Evolutionary conservation across 2,329 filamentous ascomycete genomes (phyloP), one percentile per base, ranked within the genome.

Genomic region (Fonsecaea pedrosoi): DNA sequence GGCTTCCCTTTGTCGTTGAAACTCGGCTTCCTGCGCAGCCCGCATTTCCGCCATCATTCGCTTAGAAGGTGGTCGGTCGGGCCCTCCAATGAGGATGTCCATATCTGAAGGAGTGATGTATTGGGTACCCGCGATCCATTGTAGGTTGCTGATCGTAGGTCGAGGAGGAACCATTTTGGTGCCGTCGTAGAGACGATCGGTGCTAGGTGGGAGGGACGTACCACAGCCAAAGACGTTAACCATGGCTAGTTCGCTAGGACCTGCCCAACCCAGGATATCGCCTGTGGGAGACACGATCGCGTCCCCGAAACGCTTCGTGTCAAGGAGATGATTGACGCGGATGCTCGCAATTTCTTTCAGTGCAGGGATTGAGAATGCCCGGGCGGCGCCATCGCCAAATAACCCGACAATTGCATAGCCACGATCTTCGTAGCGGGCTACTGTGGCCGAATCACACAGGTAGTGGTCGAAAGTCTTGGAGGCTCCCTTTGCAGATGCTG

Each of bases 81-180:
- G 89, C 0, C 94, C 94, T 59, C 94, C 92, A 67, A 99, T 95
- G 1, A 99, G 82, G 1, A 97, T 80, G 75, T 98, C 95, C 74
- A 99, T 88, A 74, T 99, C 95, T 1, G 89, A 84, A 0, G 92
- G 90, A 1, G 92, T 92, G 54, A 99, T 86, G 73, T 96, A 91
- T 78, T 97, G 94, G 1, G 94, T 98, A 3, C 95, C 95, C 0
- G 93, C 91, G 60, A 99, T 92, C 95, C 95, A 99, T 79, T 98
- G 93, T 42, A 99, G 80, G 74, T 96, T 97, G 21, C 92, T 96
- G 67, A 99, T 99, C 0, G 93, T 97, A 0, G 95, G 95, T 1
- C 95, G 88, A 12, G 92, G 85, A 1, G 94, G 94, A 25, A 91
- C 85, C 15, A 86, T 76, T 0, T 92, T 85, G 65, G 91, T 84